A percentile compares a stretch with the other conserved stretches of the same genome.
Evolutionary conservation across 169 alveolate species (phyloP).

Genomic region (Sarcocystis neurona): DNA sequence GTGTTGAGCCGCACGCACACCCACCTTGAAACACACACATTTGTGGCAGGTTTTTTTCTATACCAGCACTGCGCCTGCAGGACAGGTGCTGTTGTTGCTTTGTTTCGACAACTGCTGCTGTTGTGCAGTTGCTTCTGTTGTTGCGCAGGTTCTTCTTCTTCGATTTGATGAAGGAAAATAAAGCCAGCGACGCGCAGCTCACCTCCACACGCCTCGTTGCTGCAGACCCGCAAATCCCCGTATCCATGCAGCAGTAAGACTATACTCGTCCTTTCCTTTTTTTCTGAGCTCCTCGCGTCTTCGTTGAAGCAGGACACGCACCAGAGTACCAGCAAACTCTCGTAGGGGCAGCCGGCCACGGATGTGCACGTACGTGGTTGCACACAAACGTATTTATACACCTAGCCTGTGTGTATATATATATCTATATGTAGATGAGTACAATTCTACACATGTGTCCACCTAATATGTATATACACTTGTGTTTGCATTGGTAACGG

Average conservation of each 20-base stretch:
- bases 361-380: background rate
- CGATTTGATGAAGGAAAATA: conserved; percentile 34
- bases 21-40: too few relatives aligned
- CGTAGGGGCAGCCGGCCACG: background rate
- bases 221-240: background rate
- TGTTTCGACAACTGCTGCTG: too few relatives aligned
- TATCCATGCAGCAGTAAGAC: background rate
- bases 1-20: too few relatives aligned
- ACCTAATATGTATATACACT: background rate
- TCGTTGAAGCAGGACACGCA: background rate
- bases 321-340: background rate
- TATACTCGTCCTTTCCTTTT: background rate
- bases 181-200: background rate
- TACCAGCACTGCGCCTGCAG: too few relatives aligned
- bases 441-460: background rate
- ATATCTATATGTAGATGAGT: background rate
- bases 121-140: background rate
- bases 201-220: background rate
- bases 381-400: background rate
- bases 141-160: conserved; percentile 14
- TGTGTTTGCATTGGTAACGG: background rate
- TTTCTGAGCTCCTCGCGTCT: background rate
- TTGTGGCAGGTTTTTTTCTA: too few relatives aligned
- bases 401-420: background rate
- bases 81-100: too few relatives aligned